Evolutionary conservation across 371 early-diverging fungal genomes (phyloP).

Genomic region (Mucor irregularis): DNA sequence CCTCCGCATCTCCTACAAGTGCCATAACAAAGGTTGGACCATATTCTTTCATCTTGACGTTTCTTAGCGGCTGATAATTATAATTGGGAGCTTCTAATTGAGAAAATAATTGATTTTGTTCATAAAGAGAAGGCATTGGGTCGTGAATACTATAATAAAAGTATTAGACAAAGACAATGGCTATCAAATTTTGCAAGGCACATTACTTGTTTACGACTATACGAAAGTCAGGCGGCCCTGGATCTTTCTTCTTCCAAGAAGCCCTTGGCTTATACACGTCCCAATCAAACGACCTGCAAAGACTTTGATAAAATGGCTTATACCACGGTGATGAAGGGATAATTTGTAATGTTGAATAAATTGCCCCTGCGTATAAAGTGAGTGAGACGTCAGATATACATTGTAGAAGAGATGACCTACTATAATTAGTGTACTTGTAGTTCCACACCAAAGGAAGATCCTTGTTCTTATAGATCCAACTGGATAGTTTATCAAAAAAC

Average conservation of each 20-base stretch:
- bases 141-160: constrained; percentile 7
- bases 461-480: background rate
- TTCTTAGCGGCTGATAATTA: constrained; percentile 6
- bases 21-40: constrained; percentile 30
- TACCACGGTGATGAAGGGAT: constrained; percentile 30
- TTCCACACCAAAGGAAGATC: constrained; percentile 10
- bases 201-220: constrained; percentile 38
- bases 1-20: constrained; percentile 34
- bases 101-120: constrained; percentile 8
- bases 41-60: background rate
- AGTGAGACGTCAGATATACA: background rate
- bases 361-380: constrained; percentile 6
- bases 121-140: constrained; percentile 12
- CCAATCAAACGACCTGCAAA: constrained; percentile 32
- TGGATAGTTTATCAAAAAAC: background rate
- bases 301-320: constrained; percentile 9
- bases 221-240: constrained; percentile 50
- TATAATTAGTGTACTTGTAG: constrained; percentile 4
- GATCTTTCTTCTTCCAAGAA: constrained; percentile 53
- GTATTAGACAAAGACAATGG: background rate
- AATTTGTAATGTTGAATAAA: constrained; percentile 28
- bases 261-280: constrained; percentile 57
- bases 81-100: background rate
- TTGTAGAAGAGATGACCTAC: no score
- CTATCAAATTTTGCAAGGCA: background rate